Evolutionary conservation across 164 flowering plant species (phyloP).

Genomic region (Magnolia changhungtana): DNA sequence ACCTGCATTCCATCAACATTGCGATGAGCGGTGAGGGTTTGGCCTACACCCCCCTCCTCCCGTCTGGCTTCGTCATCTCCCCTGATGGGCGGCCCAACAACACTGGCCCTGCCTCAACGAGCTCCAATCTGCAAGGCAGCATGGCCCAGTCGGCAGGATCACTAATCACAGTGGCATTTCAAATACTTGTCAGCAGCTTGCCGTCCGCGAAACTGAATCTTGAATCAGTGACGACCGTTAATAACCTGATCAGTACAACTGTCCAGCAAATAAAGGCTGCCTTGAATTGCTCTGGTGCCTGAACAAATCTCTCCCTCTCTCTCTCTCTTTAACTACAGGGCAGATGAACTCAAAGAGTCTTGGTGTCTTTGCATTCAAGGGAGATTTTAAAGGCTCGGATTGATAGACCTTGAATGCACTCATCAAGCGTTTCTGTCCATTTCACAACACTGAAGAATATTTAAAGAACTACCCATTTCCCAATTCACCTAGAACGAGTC

Average conservation of each 20-base stretch:
- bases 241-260: slow-evolving; percentile 67
- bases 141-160: slow-evolving; percentile 43
- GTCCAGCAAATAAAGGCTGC: slow-evolving; percentile 75
- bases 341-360: slow-evolving; percentile 28
- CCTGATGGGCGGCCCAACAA: slow-evolving; percentile 51
- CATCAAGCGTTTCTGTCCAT: slow-evolving; percentile 32
- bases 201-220: slow-evolving; percentile 58
- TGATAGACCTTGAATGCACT: slow-evolving; percentile 48
- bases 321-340: slow-evolving; percentile 27
- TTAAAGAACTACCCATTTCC: not conserved
- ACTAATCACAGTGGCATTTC: slow-evolving; percentile 70
- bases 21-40: slow-evolving; percentile 87
- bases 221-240: slow-evolving; percentile 71
- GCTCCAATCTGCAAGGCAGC: slow-evolving; percentile 22
- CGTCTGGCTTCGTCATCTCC: slow-evolving; percentile 75
- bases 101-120: slow-evolving; percentile 11
- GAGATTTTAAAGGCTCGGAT: slow-evolving; percentile 28
- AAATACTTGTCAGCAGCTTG: slow-evolving; percentile 71
- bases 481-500: not conserved
- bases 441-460: slow-evolving; percentile 18
- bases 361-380: slow-evolving; percentile 29
- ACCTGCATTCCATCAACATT: slow-evolving; percentile 57
- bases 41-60: slow-evolving; percentile 63
- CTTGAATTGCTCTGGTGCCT: slow-evolving; percentile 19
- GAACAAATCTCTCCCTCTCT: slow-evolving; percentile 7